These are phyloP conservation scores for Rhodotorula sp. DNA, from an alignment of 1,284 basidiomycete genomes.

Conservation along the genomic window DNA sequence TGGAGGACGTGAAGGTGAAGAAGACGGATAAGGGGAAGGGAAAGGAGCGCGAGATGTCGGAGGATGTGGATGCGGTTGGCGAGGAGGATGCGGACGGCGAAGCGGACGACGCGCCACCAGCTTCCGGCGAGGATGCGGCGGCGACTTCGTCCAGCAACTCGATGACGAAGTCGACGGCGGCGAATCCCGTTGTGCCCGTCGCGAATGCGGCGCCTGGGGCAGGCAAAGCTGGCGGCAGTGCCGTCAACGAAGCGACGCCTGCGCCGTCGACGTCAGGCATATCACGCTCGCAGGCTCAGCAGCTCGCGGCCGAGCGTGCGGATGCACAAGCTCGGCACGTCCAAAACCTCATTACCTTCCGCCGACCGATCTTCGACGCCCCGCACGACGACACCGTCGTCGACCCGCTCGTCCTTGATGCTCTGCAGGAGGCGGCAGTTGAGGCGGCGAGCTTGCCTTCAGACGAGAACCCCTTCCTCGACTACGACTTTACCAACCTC, in stretches of 20 bases:
- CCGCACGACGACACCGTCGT: conserved; percentile 26
- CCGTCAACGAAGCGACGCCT: conserved; percentile 16
- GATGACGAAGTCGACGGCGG: conserved; percentile 34
- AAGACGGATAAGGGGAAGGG: conserved; percentile 30
- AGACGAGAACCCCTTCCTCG: conserved; percentile 20
- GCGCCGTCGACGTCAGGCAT: conserved; percentile 4
- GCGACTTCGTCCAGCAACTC: conserved; percentile 41
- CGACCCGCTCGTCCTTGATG: conserved; percentile 23
- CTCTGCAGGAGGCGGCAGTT: conserved; percentile 1
- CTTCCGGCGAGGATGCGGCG: conserved; percentile 34
- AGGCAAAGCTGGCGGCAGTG: conserved; percentile 11
- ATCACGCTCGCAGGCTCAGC: conserved; percentile 12
- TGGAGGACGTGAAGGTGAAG: conserved; percentile 24
- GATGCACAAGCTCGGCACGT: conserved; percentile 26
- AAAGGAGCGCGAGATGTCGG: conserved; percentile 24
- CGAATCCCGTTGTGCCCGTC: neutral
- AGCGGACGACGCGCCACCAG: conserved; percentile 41
- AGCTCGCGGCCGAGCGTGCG: conserved; percentile 14
- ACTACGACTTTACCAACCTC: conserved; percentile 38
- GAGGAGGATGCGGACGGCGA: conserved; percentile 43
- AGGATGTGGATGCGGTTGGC: conserved; percentile 14
- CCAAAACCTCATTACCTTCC: conserved; percentile 34
- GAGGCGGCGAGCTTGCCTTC: neutral
- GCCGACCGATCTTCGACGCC: conserved; percentile 42
- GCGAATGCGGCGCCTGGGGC: conserved; percentile 9